Base-by-base conservation (phyloP, 2,329 filamentous ascomycete species). In the Nothophoma quercina region DNA sequence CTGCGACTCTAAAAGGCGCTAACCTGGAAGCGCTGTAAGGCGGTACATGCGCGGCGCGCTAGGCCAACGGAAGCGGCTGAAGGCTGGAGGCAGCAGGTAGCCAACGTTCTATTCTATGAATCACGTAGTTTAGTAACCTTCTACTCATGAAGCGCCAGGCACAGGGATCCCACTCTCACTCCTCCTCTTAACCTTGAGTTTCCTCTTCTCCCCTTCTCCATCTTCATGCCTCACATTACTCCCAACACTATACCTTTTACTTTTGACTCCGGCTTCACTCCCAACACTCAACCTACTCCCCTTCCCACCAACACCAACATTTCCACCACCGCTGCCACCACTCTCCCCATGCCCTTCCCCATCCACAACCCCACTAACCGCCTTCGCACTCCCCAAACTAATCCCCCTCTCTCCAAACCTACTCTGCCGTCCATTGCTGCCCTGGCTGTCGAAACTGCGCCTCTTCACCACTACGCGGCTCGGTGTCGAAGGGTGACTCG, bases 321-420 rank as follows among this genome's bases (percentile, higher is more conserved):
- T n/a, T n/a, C n/a, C n/a, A n/a, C n/a, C n/a, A n/a, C n/a, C n/a
- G n/a, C n/a, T n/a, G n/a, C n/a, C 58, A 16, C 58, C 67, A 7
- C 59, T 62, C 55, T 63, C 64, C 0, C 62, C 63, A 30, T 51
- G 57, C 7, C 67, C 71, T 10, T 69, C 50, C 0, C 58, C 67
- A 1, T 56, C 58, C 3, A 67, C 59, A 21, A 75, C 40, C 1
- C 61, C 71, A 51, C 67, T 72, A 2, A 74, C 64, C 7, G 71
- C 63, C 52, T 59, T 71, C 10, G 69, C 61, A 7, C 59, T 67
- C 3, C 71, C 72, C 2, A 75, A 18, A 12, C 51, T 69, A 22
- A 75, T 74, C 0, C 71, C 72, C n/a, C 66, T 60, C 7, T 67
- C 57, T 9, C 70, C 64, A 45, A 73, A 70, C 15, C 61, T 54